A percentile compares a stretch with the other conserved stretches of the same genome.
phyloP scores from a whole-genome alignment of 495 filamentous ascomycete genomes.

The Podospora tetraspora region DNA sequence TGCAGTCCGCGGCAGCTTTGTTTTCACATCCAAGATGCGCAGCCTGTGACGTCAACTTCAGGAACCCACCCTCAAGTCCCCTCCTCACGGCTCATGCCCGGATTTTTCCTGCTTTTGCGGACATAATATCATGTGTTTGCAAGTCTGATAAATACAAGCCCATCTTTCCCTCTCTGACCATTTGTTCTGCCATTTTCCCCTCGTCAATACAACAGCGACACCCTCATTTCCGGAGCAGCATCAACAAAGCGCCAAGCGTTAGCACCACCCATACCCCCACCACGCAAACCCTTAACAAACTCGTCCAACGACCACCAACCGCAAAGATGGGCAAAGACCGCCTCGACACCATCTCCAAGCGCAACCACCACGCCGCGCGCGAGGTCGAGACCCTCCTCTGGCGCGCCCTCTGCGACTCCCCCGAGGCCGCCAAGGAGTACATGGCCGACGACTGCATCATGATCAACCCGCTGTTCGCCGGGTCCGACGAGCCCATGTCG shows the following conservation, averaged over 20 bases:
- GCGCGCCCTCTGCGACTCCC: slow-evolving; percentile 34
- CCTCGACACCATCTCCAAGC: slow-evolving; percentile 36
- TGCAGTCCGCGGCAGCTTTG: background rate
- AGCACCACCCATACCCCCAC: background rate
- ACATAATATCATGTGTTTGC: background rate
- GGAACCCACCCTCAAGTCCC: background rate
- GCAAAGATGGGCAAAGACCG: slow-evolving; percentile 24
- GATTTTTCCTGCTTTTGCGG: background rate
- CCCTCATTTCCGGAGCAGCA: background rate
- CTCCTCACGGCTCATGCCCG: background rate
- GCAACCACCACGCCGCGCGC: slow-evolving; percentile 33
- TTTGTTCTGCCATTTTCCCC: background rate
- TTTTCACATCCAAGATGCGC: background rate
- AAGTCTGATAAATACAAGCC: slow-evolving; percentile 7
- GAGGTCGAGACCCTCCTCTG: slow-evolving; percentile 34
- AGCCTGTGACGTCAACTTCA: background rate
- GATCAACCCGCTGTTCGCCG: slow-evolving; percentile 31
- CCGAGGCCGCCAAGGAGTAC: slow-evolving; percentile 29
- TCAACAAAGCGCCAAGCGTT: background rate
- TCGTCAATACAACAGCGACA: background rate
- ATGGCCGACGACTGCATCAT: slow-evolving; percentile 35
- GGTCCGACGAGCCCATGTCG: slow-evolving; percentile 17
- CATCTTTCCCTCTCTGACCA: background rate
- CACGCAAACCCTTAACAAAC: slow-evolving; percentile 6
- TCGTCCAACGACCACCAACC: no score